Conservation (phyloP, 805 yeast genomes). For the Ogataea populi-albae region DNA sequence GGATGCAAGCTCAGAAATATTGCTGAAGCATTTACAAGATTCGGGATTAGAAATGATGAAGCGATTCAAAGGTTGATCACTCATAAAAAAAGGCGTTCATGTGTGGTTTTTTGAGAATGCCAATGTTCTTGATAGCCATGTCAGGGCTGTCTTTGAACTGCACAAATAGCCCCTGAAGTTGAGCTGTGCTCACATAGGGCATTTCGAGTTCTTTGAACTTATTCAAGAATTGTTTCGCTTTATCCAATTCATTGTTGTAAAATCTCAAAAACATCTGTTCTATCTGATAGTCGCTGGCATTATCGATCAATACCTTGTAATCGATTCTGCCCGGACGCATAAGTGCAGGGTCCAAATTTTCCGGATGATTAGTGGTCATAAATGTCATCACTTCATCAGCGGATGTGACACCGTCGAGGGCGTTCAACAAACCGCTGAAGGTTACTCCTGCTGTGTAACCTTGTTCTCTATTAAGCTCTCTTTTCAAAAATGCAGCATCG, state of each 20-base stretch:
- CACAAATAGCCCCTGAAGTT: conserved; percentile 91
- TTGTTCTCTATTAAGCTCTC: conserved; percentile 71
- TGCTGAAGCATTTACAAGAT: conserved; percentile 39
- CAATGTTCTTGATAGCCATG: conserved; percentile 67
- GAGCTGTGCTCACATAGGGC: conserved; percentile 80
- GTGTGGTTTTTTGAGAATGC: conserved; percentile 37
- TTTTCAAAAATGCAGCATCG: conserved; percentile 89
- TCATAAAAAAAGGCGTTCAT: conserved; percentile 34
- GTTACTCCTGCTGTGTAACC: conserved; percentile 90
- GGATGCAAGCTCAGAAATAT: conserved; percentile 42
- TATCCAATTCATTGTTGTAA: conserved; percentile 59
- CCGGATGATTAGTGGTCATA: conserved; percentile 99
- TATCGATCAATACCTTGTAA: conserved; percentile 73
- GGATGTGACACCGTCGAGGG: conserved; percentile 95
- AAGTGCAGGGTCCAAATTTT: conserved; percentile 86
- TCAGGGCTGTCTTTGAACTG: conserved; percentile 82
- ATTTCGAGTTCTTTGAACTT: conserved; percentile 46
- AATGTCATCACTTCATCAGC: conserved; percentile 95
- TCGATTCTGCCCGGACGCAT: conserved; percentile 95
- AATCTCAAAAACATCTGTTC: conserved; percentile 82
- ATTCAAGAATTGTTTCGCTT: conserved; percentile 50
- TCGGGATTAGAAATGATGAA: conserved; percentile 25
- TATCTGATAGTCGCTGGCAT: conserved; percentile 83
- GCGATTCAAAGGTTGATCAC: conserved; percentile 24
- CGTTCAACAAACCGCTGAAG: conserved; percentile 89